Evolutionary conservation across 1,284 basidiomycete species (phyloP).

Genomic region (Laetiporus sulphureus): DNA sequence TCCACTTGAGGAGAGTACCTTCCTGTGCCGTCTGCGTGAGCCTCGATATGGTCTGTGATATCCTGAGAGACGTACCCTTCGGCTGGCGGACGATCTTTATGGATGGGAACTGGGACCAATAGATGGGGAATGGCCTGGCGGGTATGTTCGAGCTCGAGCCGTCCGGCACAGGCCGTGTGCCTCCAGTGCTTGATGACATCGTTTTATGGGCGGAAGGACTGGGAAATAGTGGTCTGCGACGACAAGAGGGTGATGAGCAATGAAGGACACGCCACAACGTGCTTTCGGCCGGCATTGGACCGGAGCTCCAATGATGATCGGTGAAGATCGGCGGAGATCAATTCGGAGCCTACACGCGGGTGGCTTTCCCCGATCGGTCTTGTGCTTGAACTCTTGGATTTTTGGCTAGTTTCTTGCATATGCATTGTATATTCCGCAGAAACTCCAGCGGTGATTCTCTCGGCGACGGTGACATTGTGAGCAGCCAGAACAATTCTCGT

Average conservation of each 20-base stretch:
- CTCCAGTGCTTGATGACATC: slow-evolving; percentile 7
- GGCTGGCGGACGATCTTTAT: slow-evolving; percentile 23
- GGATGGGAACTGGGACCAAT: slow-evolving; percentile 20
- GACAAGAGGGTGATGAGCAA: neutral
- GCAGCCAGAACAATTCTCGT: too few relatives aligned
- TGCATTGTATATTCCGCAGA: too few relatives aligned
- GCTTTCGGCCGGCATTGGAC: neutral
- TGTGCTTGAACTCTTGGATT: too few relatives aligned
- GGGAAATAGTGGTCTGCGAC: neutral
- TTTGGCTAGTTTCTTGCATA: too few relatives aligned
- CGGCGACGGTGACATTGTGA: too few relatives aligned
- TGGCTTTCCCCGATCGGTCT: too few relatives aligned
- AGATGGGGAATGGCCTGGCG: slow-evolving; percentile 12
- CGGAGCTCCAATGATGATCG: neutral
- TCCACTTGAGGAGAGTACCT: slow-evolving; percentile 51
- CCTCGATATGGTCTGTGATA: neutral
- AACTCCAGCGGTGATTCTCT: too few relatives aligned
- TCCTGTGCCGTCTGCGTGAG: slow-evolving; percentile 29
- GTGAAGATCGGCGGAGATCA: too few relatives aligned
- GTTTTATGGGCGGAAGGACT: neutral
- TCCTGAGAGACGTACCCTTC: slow-evolving; percentile 14
- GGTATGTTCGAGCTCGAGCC: slow-evolving; percentile 9
- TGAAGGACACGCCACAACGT: neutral
- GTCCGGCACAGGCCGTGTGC: neutral
- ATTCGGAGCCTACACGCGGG: too few relatives aligned